Percentiles rank a stretch among this genome's conserved stretches.
Conservation (phyloP, 306 rosid genomes). For the Argentina anserina region DNA sequence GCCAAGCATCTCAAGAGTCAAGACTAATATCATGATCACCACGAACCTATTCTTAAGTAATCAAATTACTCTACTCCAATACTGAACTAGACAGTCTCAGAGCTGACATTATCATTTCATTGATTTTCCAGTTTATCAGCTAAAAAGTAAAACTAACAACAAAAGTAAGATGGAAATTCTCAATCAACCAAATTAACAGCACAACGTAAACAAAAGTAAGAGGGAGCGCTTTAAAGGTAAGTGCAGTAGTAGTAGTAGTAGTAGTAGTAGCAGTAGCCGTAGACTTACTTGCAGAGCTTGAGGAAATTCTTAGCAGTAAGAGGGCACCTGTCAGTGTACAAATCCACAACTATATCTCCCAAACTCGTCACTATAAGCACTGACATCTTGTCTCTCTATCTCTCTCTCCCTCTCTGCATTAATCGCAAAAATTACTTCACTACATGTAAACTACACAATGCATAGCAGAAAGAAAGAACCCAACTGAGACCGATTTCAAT, state of each 20-base stretch:
- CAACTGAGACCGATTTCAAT: not conserved
- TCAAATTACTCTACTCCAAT: not conserved
- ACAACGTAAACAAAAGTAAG: not conserved
- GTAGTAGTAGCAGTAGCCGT: not conserved
- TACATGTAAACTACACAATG: not conserved
- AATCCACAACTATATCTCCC: constrained; percentile 80
- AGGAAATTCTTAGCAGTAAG: constrained; percentile 82
- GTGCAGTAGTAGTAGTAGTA: not conserved
- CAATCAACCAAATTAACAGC: not conserved
- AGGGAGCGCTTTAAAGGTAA: not conserved
- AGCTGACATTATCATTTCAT: not conserved
- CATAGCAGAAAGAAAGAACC: not conserved
- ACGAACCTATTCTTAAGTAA: not conserved
- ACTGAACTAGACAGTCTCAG: not conserved
- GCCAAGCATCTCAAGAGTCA: not conserved
- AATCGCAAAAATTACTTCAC: not conserved
- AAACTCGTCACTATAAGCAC: constrained; percentile 84
- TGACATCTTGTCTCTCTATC: constrained; percentile 56
- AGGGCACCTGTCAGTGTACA: constrained; percentile 70
- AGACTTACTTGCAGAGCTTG: constrained; percentile 81
- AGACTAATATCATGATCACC: not conserved
- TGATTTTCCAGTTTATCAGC: not conserved
- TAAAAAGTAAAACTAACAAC: not conserved
- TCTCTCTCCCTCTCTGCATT: not conserved
- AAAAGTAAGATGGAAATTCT: too few relatives aligned